Percentiles rank a stretch among this genome's conserved stretches.
Evolutionary conservation across 441 rosid genomes (phyloP).

Genomic region (Arabidopsis lyrata): DNA sequence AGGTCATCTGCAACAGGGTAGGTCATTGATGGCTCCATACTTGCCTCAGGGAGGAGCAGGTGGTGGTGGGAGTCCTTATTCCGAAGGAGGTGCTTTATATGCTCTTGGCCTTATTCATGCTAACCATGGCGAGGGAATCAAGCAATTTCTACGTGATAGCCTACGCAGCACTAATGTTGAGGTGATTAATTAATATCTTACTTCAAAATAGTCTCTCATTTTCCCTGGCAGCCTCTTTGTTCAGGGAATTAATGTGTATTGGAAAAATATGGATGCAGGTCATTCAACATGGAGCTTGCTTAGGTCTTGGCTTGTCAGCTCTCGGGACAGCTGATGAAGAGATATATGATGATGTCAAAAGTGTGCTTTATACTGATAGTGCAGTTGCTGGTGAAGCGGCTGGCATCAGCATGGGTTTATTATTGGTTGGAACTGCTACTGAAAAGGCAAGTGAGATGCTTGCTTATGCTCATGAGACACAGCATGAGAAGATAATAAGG

Average conservation of each 20-base stretch:
- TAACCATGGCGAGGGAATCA: constrained; percentile 98
- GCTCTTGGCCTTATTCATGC: constrained; percentile 98
- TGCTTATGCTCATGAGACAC: constrained; percentile 95
- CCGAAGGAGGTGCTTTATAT: constrained; percentile 98
- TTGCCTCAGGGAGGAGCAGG: constrained; percentile 96
- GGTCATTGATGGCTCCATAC: constrained; percentile 97
- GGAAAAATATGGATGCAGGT: constrained; percentile 58
- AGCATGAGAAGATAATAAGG: constrained; percentile 98
- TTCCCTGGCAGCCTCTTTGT: constrained; percentile 27
- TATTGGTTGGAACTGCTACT: constrained; percentile 99
- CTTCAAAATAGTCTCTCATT: constrained; percentile 6
- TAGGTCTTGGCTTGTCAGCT: constrained; percentile 98
- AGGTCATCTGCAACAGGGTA: constrained; percentile 96
- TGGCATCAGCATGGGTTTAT: constrained; percentile 95
- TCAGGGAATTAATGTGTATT: constrained; percentile 14
- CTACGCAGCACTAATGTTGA: constrained; percentile 85
- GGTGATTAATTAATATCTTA: constrained; percentile 52
- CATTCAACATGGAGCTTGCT: constrained; percentile 98
- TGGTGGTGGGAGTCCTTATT: constrained; percentile 95
- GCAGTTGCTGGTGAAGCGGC: constrained; percentile 99
- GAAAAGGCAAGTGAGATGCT: constrained; percentile 98
- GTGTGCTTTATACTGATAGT: constrained; percentile 82
- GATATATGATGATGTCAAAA: constrained; percentile 86
- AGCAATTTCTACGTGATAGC: constrained; percentile 93
- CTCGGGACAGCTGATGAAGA: constrained; percentile 98